Percentiles rank a stretch among this genome's conserved stretches.
These are phyloP conservation scores for Dactylellina cionopaga DNA, from an alignment of 2,329 filamentous ascomycete genomes.

Conservation along the genomic window DNA sequence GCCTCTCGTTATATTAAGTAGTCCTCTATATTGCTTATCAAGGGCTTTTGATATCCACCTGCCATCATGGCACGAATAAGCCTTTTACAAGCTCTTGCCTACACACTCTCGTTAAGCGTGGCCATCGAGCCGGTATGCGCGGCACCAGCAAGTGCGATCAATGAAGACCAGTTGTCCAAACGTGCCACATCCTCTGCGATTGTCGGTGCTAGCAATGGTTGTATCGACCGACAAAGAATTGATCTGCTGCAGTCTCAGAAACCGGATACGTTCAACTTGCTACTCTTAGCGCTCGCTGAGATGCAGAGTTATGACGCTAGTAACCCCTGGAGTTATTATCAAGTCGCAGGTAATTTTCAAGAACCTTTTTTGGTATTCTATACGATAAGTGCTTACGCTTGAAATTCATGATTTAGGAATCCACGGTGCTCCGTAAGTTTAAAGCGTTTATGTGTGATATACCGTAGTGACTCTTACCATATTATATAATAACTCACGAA, in stretches of 20 bases:
- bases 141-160: background rate
- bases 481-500: no score
- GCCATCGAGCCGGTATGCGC: slow-evolving; percentile 2
- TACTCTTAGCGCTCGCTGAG: slow-evolving; percentile 9
- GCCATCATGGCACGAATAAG: background rate
- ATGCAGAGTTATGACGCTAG: background rate
- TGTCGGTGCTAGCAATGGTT: slow-evolving; percentile 8
- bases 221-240: slow-evolving; percentile 19
- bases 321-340: slow-evolving; percentile 23
- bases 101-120: background rate
- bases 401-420: slow-evolving; percentile 6
- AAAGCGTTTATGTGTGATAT: background rate
- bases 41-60: no score
- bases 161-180: background rate
- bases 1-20: no score
- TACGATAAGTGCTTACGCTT: background rate
- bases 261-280: slow-evolving; percentile 32
- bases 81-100: background rate
- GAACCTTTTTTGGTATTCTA: background rate
- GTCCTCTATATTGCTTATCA: no score
- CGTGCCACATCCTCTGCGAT: background rate
- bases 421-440: slow-evolving; percentile 25
- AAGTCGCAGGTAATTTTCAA: slow-evolving; percentile 20
- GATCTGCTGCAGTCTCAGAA: slow-evolving; percentile 13
- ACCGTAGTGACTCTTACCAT: background rate